phyloP scores from a whole-genome alignment of 495 filamentous ascomycete species.

The Daldinia loculata region DNA sequence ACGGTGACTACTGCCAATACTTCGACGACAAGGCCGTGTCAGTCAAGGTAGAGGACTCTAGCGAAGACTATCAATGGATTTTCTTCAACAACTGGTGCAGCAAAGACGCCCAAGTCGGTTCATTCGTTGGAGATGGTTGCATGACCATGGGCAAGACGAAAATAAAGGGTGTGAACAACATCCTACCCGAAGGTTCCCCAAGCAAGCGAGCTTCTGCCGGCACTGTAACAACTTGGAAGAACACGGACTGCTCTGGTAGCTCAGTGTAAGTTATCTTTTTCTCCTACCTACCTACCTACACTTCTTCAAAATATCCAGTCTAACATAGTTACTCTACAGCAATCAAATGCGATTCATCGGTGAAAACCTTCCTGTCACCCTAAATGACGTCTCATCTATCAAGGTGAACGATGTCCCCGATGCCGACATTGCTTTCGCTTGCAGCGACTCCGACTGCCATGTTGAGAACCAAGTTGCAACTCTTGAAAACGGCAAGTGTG shows the following conservation, averaged over 20 bases:
- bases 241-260: background rate
- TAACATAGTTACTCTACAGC: background rate
- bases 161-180: background rate
- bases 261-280: background rate
- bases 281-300: background rate
- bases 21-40: background rate
- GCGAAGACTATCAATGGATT: background rate
- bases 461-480: constrained; percentile 27
- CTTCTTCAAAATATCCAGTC: background rate
- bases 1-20: background rate
- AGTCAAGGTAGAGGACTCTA: background rate
- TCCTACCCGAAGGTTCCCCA: background rate
- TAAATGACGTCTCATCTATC: background rate
- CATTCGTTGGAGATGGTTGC: background rate
- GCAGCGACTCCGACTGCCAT: constrained; percentile 23
- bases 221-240: background rate
- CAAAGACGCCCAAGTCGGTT: background rate
- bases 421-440: constrained; percentile 21
- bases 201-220: background rate
- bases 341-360: background rate
- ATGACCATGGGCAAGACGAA: background rate
- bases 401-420: constrained; percentile 18
- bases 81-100: background rate
- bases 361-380: background rate
- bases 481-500: constrained; percentile 19